Conservation (phyloP, 2,329 filamentous ascomycete genomes). For the Pezicula neosporulosa region DNA sequence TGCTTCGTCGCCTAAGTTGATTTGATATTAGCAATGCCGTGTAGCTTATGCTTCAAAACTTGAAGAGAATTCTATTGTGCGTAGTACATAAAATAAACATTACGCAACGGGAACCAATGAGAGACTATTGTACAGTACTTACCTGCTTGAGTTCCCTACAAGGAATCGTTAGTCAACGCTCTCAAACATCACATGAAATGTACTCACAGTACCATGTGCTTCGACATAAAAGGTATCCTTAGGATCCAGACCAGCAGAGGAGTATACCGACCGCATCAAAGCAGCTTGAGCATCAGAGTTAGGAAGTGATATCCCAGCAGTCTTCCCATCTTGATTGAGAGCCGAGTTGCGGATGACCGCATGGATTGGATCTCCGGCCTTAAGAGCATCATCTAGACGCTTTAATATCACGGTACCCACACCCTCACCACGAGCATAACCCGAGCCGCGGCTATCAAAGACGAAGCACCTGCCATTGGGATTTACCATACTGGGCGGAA, state of each 20-base stretch:
- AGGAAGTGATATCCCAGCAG: constrained; percentile 39
- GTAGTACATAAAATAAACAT: not conserved
- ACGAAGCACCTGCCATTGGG: constrained; percentile 26
- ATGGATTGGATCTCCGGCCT: constrained; percentile 37
- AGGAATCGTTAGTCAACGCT: not conserved
- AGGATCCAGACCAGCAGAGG: constrained; percentile 5
- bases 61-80: not conserved
- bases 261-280: constrained; percentile 29
- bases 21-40: not conserved
- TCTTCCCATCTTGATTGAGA: constrained; percentile 41
- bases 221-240: constrained; percentile 12
- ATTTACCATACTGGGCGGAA: constrained; percentile 20
- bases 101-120: not conserved
- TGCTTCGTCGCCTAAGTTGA: constrained; percentile 2
- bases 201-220: constrained; percentile 12
- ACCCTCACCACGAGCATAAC: constrained; percentile 44
- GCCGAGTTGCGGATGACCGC: constrained; percentile 38
- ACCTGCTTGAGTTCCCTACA: not conserved
- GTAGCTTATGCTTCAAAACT: not conserved
- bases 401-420: constrained; percentile 38
- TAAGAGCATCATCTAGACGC: constrained; percentile 35
- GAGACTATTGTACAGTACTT: not conserved
- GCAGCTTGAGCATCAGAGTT: constrained; percentile 29
- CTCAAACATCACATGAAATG: not conserved
- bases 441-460: constrained; percentile 36